These are phyloP conservation scores for Ophiostoma tasmaniense DNA, from an alignment of 2,329 filamentous ascomycete genomes.

Conservation along the genomic window DNA sequence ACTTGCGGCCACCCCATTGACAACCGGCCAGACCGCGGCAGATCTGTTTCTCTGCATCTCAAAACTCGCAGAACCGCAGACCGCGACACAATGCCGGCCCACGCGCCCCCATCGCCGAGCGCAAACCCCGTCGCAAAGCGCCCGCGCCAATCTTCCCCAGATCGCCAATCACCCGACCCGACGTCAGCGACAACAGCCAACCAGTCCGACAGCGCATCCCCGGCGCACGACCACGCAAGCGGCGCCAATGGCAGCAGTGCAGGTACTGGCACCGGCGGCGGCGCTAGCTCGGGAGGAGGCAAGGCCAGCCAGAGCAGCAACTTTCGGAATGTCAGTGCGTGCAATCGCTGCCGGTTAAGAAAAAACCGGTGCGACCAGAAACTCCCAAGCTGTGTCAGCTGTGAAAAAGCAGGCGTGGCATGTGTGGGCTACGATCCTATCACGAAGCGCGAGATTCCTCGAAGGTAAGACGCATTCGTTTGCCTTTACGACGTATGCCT, in stretches of 20 bases:
- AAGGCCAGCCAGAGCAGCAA: constrained; percentile 53
- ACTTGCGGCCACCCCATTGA: background rate
- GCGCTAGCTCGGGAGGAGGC: constrained; percentile 24
- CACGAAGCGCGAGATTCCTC: constrained; percentile 88
- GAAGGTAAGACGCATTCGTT: constrained; percentile 50
- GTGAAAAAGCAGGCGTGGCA: constrained; percentile 82
- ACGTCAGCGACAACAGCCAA: constrained; percentile 18
- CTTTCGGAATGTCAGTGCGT: constrained; percentile 86
- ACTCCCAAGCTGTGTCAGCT: constrained; percentile 81
- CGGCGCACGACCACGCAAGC: constrained; percentile 20
- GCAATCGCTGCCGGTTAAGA: constrained; percentile 81
- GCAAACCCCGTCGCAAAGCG: constrained; percentile 49
- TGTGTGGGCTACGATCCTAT: constrained; percentile 96
- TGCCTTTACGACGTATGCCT: background rate
- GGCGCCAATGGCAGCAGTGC: constrained; percentile 20
- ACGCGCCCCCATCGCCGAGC: constrained; percentile 41
- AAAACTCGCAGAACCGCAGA: constrained; percentile 8
- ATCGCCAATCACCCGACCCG: constrained; percentile 36
- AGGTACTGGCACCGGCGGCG: constrained; percentile 25
- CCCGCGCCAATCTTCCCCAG: constrained; percentile 45
- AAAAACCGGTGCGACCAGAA: constrained; percentile 96
- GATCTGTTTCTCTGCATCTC: too few relatives aligned
- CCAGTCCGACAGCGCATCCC: constrained; percentile 1
- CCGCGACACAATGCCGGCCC: constrained; percentile 34
- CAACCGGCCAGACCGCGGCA: background rate